Percentiles rank a stretch among this genome's conserved stretches.
These are phyloP conservation scores for Suillus spraguei DNA, from an alignment of 768 basidiomycete species.

Conservation along the genomic window DNA sequence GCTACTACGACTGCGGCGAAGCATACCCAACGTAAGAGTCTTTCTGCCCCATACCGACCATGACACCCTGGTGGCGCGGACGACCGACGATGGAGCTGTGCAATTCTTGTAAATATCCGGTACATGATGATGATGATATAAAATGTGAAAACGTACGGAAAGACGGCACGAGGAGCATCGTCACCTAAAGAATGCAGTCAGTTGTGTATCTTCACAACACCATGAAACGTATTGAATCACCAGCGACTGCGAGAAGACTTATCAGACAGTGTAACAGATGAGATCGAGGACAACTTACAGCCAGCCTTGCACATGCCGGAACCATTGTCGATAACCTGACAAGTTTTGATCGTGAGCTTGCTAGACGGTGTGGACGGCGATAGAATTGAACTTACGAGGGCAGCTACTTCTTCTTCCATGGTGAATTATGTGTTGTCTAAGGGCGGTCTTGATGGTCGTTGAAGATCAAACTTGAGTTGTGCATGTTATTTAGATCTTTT, in stretches of 20 bases:
- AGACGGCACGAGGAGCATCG: constrained; percentile 90
- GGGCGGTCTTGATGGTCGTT: not conserved
- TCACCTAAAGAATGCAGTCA: constrained; percentile 55
- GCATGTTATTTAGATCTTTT: not conserved
- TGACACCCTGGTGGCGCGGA: constrained; percentile 92
- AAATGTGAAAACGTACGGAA: constrained; percentile 68
- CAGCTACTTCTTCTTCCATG: constrained; percentile 72
- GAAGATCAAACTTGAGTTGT: not conserved
- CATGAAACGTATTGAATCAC: constrained; percentile 33
- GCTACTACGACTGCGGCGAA: constrained; percentile 1
- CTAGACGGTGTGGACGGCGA: constrained; percentile 8
- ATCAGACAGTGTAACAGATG: constrained; percentile 22
- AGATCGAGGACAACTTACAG: constrained; percentile 56
- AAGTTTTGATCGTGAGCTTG: constrained; percentile 10
- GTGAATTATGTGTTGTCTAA: constrained; percentile 21
- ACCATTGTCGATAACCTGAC: constrained; percentile 86
- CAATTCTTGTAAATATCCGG: constrained; percentile 1
- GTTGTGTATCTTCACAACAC: not conserved
- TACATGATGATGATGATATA: not conserved
- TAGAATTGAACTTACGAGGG: constrained; percentile 40
- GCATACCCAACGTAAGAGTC: constrained; percentile 91
- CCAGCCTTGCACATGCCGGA: constrained; percentile 99
- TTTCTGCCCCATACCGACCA: constrained; percentile 97
- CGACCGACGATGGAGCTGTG: constrained; percentile 91
- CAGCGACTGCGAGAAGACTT: constrained; percentile 54